phyloP scores from a whole-genome alignment of 208 protist genomes.

The Trypanosoma congolense region DNA sequence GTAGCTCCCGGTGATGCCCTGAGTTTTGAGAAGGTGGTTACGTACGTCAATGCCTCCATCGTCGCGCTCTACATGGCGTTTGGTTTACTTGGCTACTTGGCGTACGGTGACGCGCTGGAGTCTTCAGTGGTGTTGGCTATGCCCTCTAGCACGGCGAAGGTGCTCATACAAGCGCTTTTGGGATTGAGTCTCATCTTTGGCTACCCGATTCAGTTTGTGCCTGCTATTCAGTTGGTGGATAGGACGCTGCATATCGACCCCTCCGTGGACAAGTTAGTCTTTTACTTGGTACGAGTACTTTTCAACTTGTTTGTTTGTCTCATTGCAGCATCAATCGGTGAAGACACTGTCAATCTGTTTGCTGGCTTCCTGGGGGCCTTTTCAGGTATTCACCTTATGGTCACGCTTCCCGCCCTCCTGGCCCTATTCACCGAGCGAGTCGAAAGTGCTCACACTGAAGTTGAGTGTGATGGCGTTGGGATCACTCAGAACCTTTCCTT shows the following conservation, averaged over 20 bases:
- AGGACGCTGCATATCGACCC: slow-evolving; percentile 42
- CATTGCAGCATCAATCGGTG: slow-evolving; percentile 51
- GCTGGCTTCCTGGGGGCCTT: slow-evolving; percentile 79
- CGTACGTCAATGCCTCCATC: slow-evolving; percentile 50
- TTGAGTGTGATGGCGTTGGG: slow-evolving; percentile 13
- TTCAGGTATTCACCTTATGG: slow-evolving; percentile 74
- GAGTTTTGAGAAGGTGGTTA: slow-evolving; percentile 37
- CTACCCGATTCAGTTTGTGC: slow-evolving; percentile 76
- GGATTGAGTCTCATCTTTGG: slow-evolving; percentile 67
- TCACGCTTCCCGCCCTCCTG: slow-evolving; percentile 64
- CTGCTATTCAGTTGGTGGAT: slow-evolving; percentile 80
- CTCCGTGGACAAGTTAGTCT: slow-evolving; percentile 21
- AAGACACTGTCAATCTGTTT: slow-evolving; percentile 69
- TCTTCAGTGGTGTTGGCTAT: slow-evolving; percentile 72
- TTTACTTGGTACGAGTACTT: slow-evolving; percentile 34
- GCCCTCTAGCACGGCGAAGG: slow-evolving; percentile 36
- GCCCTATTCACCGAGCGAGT: slow-evolving; percentile 44
- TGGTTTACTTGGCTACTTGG: slow-evolving; percentile 64
- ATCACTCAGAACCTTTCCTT: slow-evolving; percentile 26
- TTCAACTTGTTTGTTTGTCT: slow-evolving; percentile 54
- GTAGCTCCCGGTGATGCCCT: slow-evolving; percentile 37
- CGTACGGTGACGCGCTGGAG: slow-evolving; percentile 55
- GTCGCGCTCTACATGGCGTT: slow-evolving; percentile 61
- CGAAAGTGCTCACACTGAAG: not conserved
- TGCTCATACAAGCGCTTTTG: slow-evolving; percentile 43